These are phyloP conservation scores for Spiraea crenata DNA, from an alignment of 331 rosid species.

Conservation along the genomic window DNA sequence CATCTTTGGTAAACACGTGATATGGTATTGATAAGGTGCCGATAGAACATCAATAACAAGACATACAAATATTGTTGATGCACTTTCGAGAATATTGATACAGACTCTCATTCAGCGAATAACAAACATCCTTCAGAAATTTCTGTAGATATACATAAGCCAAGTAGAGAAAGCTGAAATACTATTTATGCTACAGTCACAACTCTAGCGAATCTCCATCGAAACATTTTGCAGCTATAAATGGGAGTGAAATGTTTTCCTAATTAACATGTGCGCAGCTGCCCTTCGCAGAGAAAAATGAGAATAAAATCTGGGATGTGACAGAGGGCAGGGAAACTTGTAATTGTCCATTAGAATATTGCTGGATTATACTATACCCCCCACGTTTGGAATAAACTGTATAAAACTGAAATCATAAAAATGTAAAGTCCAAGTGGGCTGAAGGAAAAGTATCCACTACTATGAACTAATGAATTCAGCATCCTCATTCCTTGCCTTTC, in stretches of 20 bases:
- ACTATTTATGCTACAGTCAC: background rate
- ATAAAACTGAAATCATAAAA: conserved; percentile 1
- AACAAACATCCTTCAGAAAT: too few species aligned
- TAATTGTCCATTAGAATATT: background rate
- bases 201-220: background rate
- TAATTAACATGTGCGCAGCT: conserved; percentile 3
- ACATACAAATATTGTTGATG: too few species aligned
- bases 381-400: conserved; percentile 6
- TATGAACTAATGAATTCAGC: conserved; percentile 7
- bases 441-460: background rate
- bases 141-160: too few species aligned
- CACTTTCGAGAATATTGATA: too few species aligned
- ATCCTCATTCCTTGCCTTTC: conserved; percentile 8
- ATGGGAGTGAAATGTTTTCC: background rate
- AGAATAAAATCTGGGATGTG: conserved; percentile 14
- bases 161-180: too few species aligned
- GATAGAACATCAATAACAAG: too few species aligned
- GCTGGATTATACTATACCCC: background rate
- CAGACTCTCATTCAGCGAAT: too few species aligned
- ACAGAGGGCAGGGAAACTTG: background rate
- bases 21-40: too few species aligned
- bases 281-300: background rate
- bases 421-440: conserved; percentile 18
- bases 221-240: background rate
- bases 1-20: too few species aligned